Base-by-base conservation (phyloP, 495 filamentous ascomycete genomes). In the Pyrenula aspistea region DNA sequence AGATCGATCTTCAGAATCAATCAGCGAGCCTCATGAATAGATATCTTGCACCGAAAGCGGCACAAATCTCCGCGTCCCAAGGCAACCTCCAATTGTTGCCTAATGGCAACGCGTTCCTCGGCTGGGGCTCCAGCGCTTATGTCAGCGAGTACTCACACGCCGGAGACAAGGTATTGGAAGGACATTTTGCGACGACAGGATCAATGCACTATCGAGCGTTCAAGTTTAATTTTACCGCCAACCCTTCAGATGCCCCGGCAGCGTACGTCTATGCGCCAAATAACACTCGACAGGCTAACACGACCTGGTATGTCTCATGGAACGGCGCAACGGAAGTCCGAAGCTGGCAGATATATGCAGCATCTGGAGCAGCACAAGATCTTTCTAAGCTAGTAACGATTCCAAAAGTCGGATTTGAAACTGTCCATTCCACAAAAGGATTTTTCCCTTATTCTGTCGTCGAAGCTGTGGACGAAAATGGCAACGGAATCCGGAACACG, bases 51-150 rank as follows among this genome's bases (percentile, higher is more conserved):
- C 68, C 70, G 0, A 66, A 70, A 12, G 55, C 62, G 11, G 71
- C 74, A 23, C 61, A 84, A 53, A 61, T 77, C 42, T 78, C 78
- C 54, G 80, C 77, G 25, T 82, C 78, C 22, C 83, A 85, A 60
- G 83, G 83, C 12, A 83, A 80, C 55, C 68, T 79, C 24, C 84
- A 85, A 60, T 62, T 78, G 1, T 69, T 85, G 3, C 72, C 77
- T 0, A 76, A 77, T 57, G 71, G 73, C 20, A 80, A 83, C 55
- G 71, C 74, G 3, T 73, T 84, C 22, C 77, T 83, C 15, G 80
- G 81, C 59, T 84, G 80, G 81, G 82, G 83, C 1, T 80, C 78
- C 56, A 74, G 77, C 50, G 69, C 77, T 1, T 79, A 75, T 49
- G 67, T 83, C 25, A 83, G 79, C 0, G 82, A 86, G 61, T 80